phyloP scores from a whole-genome alignment of 495 filamentous ascomycete species.

The Daldinia loculata region DNA sequence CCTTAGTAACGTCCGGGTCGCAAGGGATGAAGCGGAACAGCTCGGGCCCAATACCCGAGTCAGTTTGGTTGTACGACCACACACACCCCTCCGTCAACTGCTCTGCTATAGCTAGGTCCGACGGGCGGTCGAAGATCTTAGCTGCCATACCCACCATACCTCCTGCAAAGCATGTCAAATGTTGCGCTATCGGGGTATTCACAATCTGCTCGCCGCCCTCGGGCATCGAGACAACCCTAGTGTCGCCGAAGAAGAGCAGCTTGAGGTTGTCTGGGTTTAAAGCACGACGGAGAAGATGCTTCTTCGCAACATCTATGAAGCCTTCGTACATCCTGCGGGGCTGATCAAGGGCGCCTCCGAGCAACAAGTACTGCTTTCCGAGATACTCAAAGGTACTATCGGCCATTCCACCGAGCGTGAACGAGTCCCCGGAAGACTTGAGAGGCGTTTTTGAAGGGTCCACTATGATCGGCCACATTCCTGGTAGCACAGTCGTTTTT shows the following conservation, averaged over 20 bases:
- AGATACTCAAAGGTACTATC: slow-evolving; percentile 90
- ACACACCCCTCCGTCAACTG: slow-evolving; percentile 86
- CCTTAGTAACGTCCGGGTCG: slow-evolving; percentile 47
- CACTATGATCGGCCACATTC: slow-evolving; percentile 78
- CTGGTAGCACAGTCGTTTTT: slow-evolving; percentile 70
- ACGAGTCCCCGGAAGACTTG: slow-evolving; percentile 49
- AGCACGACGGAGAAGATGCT: slow-evolving; percentile 73
- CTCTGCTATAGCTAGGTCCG: slow-evolving; percentile 74
- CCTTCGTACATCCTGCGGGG: slow-evolving; percentile 80
- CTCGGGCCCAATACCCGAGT: slow-evolving; percentile 83
- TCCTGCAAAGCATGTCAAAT: slow-evolving; percentile 75
- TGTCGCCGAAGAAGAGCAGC: slow-evolving; percentile 69
- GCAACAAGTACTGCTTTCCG: slow-evolving; percentile 71
- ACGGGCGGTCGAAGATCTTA: slow-evolving; percentile 72
- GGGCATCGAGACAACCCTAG: slow-evolving; percentile 42
- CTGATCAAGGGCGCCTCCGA: slow-evolving; percentile 77
- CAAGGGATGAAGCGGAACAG: slow-evolving; percentile 69
- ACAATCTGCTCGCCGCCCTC: slow-evolving; percentile 30
- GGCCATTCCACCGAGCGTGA: slow-evolving; percentile 77
- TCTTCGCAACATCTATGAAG: slow-evolving; percentile 71
- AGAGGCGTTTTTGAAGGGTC: slow-evolving; percentile 72
- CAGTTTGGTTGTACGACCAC: slow-evolving; percentile 80
- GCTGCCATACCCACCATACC: slow-evolving; percentile 87
- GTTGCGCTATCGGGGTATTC: slow-evolving; percentile 49
- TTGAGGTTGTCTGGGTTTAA: slow-evolving; percentile 67